Percentiles rank a stretch among this genome's conserved stretches.
Conservation (phyloP, 164 flowering plant species). For the Sedum album region DNA sequence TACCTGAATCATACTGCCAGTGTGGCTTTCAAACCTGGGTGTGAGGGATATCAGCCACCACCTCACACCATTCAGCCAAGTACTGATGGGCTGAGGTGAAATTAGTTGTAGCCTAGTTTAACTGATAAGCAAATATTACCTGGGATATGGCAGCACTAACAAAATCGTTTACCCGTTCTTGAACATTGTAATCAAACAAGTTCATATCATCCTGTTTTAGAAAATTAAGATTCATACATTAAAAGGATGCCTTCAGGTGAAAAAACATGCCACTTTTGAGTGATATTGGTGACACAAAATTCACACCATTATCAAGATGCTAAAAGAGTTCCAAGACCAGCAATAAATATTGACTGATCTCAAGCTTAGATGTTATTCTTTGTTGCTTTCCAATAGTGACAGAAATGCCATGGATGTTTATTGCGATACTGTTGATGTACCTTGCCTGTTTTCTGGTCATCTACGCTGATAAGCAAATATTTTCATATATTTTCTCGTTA, state of each 20-base stretch:
- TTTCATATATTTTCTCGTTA: background rate
- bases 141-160: conserved; percentile 43
- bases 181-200: conserved; percentile 47
- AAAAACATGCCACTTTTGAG: background rate
- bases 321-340: background rate
- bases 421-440: background rate
- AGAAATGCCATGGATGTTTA: background rate
- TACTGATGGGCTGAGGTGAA: background rate
- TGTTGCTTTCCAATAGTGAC: background rate
- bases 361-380: background rate
- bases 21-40: background rate
- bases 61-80: background rate
- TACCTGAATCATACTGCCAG: background rate
- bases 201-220: conserved; percentile 26
- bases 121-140: conserved; percentile 15
- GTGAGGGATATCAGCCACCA: background rate
- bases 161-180: conserved; percentile 42
- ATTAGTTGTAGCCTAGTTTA: background rate
- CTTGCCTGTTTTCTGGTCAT: background rate
- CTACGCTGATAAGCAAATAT: background rate
- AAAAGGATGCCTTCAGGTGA: background rate
- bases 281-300: background rate
- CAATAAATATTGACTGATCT: background rate
- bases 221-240: background rate
- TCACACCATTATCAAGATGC: background rate